phyloP scores from a whole-genome alignment of 495 filamentous ascomycete genomes.

The Aspergillus bertholletiae region DNA sequence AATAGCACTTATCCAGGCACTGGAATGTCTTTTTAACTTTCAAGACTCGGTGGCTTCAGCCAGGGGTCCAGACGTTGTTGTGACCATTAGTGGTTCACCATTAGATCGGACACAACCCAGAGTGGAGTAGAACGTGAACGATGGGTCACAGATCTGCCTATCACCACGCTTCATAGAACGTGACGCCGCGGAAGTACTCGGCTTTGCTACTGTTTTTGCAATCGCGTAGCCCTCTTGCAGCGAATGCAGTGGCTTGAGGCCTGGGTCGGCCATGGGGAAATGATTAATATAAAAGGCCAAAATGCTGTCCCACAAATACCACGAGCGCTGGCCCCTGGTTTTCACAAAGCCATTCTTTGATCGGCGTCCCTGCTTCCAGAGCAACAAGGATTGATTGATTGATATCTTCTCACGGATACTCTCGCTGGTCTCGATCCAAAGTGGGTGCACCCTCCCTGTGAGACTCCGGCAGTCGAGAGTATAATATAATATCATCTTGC shows the following conservation, averaged over 20 bases:
- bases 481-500: constrained; percentile 6
- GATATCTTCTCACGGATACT: background rate
- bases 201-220: constrained; percentile 20
- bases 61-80: constrained; percentile 4
- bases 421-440: background rate
- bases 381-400: background rate
- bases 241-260: background rate
- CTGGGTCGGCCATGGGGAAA: background rate
- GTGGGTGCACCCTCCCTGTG: background rate
- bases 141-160: constrained; percentile 28
- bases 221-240: constrained; percentile 2
- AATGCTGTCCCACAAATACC: background rate
- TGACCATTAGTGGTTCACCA: constrained; percentile 1
- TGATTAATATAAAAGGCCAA: background rate
- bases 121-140: constrained; percentile 24
- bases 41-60: background rate
- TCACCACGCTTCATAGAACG: constrained; percentile 4
- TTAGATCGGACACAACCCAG: constrained; percentile 22
- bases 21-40: background rate
- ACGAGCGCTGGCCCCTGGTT: background rate
- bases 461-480: too few relatives aligned
- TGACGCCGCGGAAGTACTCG: constrained; percentile 17
- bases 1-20: background rate
- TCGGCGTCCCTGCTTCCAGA: constrained; percentile 5
- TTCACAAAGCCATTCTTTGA: background rate